phyloP scores from a whole-genome alignment of 179 eudicot species.

The Dionaea muscipula region DNA sequence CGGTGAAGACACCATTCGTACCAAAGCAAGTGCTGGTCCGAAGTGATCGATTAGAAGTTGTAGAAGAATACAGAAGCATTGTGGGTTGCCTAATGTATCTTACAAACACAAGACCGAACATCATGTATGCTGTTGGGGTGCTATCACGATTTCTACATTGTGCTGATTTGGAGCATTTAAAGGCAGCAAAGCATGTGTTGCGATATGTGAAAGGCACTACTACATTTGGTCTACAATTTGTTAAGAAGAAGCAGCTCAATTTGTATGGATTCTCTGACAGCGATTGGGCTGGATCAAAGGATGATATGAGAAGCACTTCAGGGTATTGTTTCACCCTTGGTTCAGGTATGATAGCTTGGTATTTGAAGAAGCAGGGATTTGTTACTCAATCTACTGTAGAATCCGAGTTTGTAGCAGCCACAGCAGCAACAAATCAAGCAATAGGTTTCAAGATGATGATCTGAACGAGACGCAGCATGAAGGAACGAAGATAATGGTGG shows the following conservation, averaged over 20 bases:
- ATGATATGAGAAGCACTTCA: constrained; percentile 5
- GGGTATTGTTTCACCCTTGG: background rate
- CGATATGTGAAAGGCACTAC: constrained; percentile 1
- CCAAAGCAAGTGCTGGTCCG: background rate
- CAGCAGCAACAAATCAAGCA: background rate
- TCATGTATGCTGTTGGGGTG: constrained; percentile 1
- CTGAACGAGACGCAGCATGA: background rate
- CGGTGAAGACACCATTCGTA: background rate
- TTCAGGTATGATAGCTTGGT: background rate
- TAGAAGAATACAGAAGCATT: constrained; percentile 2
- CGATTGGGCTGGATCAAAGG: background rate
- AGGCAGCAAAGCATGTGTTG: constrained; percentile 1
- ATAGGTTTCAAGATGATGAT: background rate
- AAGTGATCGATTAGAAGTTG: background rate
- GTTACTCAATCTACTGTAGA: background rate
- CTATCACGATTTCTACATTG: constrained; percentile 9
- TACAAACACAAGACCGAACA: constrained; percentile 4
- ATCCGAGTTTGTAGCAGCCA: background rate
- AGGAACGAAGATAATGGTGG: background rate
- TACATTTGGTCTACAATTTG: background rate
- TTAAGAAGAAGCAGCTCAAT: background rate
- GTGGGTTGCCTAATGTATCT: constrained; percentile 6
- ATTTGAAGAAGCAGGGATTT: background rate
- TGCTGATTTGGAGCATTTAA: constrained; percentile 6
- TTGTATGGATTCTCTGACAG: constrained; percentile 2